These are phyloP conservation scores for Auriscalpium vulgare DNA, from an alignment of 768 basidiomycete genomes.

Conservation along the genomic window DNA sequence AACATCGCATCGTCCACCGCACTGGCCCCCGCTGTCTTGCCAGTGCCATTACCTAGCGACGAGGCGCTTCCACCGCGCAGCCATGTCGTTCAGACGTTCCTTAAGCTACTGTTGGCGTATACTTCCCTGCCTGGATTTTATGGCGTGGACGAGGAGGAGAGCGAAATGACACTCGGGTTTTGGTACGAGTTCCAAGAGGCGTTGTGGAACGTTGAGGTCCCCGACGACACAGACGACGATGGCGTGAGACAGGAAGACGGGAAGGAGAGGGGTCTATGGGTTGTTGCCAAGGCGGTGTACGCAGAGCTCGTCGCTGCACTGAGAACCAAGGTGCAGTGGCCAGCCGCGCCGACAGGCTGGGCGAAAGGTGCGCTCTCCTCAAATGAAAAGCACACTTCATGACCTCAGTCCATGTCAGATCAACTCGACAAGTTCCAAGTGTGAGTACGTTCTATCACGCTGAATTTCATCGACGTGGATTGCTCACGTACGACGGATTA, in stretches of 20 bases:
- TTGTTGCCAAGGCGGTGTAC: slow-evolving; percentile 68
- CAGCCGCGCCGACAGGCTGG: slow-evolving; percentile 45
- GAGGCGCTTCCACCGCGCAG: slow-evolving; percentile 15
- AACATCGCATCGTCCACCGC: slow-evolving; percentile 46
- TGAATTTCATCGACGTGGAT: background rate
- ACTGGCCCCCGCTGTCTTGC: slow-evolving; percentile 19
- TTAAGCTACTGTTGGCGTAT: slow-evolving; percentile 64
- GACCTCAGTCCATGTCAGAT: slow-evolving; percentile 34
- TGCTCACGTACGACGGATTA: background rate
- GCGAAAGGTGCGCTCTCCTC: slow-evolving; percentile 47
- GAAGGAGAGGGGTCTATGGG: slow-evolving; percentile 33
- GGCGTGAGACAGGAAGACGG: slow-evolving; percentile 14
- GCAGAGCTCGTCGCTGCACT: slow-evolving; percentile 66
- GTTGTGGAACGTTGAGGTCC: slow-evolving; percentile 61
- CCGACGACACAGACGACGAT: slow-evolving; percentile 26
- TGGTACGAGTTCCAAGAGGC: slow-evolving; percentile 92
- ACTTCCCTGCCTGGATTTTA: slow-evolving; percentile 70
- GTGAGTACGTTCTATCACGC: slow-evolving; percentile 33
- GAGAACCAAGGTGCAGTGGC: slow-evolving; percentile 71
- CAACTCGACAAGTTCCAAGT: slow-evolving; percentile 73
- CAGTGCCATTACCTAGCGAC: slow-evolving; percentile 13
- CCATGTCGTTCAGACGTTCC: slow-evolving; percentile 50
- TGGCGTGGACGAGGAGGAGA: slow-evolving; percentile 80
- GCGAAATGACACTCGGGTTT: slow-evolving; percentile 79
- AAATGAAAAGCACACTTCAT: background rate